A percentile compares a stretch with the other conserved stretches of the same genome.
These are phyloP conservation scores for Epithemia pelagica DNA, from an alignment of 108 stramenopile genomes.

Conservation along the genomic window DNA sequence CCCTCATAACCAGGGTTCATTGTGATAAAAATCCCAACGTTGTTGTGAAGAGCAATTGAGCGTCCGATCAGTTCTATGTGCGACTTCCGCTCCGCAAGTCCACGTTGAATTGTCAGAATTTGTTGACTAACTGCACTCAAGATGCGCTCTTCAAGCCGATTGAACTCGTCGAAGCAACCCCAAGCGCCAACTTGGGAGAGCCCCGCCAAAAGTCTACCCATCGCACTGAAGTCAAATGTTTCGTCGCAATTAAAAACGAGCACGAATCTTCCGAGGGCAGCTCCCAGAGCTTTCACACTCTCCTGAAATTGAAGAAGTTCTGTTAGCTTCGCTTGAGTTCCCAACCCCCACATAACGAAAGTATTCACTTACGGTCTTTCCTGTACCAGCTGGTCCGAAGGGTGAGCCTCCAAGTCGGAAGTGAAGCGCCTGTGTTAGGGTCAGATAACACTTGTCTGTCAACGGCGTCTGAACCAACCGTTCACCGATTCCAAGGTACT, in stretches of 20 bases:
- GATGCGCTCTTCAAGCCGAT: conserved; percentile 95
- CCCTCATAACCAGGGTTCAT: conserved; percentile 99
- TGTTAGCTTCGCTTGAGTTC: too few species aligned
- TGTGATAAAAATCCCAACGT: conserved; percentile 97
- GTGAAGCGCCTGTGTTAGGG: conserved; percentile 94
- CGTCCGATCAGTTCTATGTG: conserved; percentile 73
- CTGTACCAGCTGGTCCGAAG: conserved; percentile 99
- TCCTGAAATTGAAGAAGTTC: too few species aligned
- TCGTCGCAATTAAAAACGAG: conserved; percentile 98
- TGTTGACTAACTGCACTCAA: conserved; percentile 96
- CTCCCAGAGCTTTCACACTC: conserved; percentile 95
- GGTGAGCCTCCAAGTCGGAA: conserved; percentile 97
- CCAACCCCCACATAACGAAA: too few species aligned
- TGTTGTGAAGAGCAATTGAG: conserved; percentile 74
- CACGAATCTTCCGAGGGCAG: conserved; percentile 93
- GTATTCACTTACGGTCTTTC: too few species aligned
- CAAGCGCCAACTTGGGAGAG: conserved; percentile 96
- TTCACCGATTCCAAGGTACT: conserved; percentile 97
- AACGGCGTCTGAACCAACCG: conserved; percentile 96
- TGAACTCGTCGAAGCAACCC: conserved; percentile 99
- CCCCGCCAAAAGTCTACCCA: conserved; percentile 96
- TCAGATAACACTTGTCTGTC: conserved; percentile 96
- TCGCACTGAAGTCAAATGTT: conserved; percentile 95
- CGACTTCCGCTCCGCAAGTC: conserved; percentile 59
- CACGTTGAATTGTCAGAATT: conserved; percentile 93